A percentile compares a stretch with the other conserved stretches of the same genome.
Conservation (phyloP, 495 filamentous ascomycete genomes). For the Elaphomyces granulatus region DNA sequence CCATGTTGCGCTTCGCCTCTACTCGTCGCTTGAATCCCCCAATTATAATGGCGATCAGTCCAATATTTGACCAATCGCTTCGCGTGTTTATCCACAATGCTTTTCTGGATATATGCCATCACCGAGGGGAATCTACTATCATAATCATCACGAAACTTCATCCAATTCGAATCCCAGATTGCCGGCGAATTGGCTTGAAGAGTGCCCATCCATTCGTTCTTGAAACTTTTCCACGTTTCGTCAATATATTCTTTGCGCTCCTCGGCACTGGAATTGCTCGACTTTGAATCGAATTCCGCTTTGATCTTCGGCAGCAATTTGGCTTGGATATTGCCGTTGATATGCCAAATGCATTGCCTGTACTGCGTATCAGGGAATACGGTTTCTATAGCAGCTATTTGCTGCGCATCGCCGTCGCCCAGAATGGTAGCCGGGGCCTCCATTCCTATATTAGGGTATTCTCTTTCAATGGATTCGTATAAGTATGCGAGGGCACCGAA, state of each 20-base stretch:
- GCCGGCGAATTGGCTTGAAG: no score
- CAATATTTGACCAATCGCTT: no score
- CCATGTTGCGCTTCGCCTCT: no score
- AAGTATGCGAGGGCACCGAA: neutral
- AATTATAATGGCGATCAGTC: no score
- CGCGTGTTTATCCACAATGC: no score
- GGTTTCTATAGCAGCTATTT: neutral
- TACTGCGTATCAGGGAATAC: neutral
- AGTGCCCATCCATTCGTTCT: no score
- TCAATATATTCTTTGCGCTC: neutral
- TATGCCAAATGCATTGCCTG: neutral
- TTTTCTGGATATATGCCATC: no score
- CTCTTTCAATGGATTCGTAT: neutral
- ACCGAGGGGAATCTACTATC: no score
- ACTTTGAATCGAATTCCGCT: neutral
- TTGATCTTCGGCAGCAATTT: neutral
- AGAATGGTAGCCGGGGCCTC: neutral
- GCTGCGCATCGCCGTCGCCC: neutral
- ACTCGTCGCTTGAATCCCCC: no score
- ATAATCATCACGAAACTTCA: no score
- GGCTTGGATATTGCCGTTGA: neutral
- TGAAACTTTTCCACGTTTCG: no score
- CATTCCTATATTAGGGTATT: neutral
- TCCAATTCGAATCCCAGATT: no score
- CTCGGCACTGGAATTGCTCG: neutral